These are phyloP conservation scores for Kwoniella bestiolae DNA, from an alignment of 768 basidiomycete genomes.

Conservation along the genomic window DNA sequence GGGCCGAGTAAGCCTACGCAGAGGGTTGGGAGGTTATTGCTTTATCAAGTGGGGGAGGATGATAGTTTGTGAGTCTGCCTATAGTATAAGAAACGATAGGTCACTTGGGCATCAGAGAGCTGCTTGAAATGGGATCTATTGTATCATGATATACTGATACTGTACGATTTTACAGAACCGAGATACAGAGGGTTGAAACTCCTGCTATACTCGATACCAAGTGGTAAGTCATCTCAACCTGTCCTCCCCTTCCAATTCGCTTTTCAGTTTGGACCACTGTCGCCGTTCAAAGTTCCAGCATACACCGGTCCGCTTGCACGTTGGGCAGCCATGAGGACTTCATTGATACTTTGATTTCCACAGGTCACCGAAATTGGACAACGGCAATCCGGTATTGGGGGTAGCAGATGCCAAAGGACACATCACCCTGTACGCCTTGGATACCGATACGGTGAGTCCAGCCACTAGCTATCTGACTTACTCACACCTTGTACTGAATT, in stretches of 20 bases:
- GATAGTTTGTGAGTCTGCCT: slow-evolving; percentile 41
- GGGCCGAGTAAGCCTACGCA: slow-evolving; percentile 25
- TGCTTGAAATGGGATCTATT: background rate
- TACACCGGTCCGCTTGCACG: background rate
- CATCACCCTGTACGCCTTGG: slow-evolving; percentile 69
- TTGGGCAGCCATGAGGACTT: background rate
- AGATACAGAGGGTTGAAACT: slow-evolving; percentile 69
- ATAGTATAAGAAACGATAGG: background rate
- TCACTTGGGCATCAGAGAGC: background rate
- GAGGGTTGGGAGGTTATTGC: slow-evolving; percentile 73
- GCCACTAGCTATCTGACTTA: too few relatives aligned
- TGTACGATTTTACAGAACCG: slow-evolving; percentile 48
- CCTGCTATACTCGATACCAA: slow-evolving; percentile 92
- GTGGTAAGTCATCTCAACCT: slow-evolving; percentile 66
- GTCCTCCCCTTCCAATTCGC: background rate
- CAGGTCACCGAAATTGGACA: slow-evolving; percentile 28
- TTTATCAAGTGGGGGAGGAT: slow-evolving; percentile 63
- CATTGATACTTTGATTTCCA: background rate
- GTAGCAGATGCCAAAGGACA: slow-evolving; percentile 86
- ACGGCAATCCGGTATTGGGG: slow-evolving; percentile 61
- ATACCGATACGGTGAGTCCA: slow-evolving; percentile 61
- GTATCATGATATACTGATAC: background rate
- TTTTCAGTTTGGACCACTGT: background rate
- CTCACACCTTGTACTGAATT: background rate
- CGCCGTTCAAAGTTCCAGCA: background rate